Conservation (phyloP, 192 early-diverging fungal genomes). For the Gorgonomyces haynaldii region DNA sequence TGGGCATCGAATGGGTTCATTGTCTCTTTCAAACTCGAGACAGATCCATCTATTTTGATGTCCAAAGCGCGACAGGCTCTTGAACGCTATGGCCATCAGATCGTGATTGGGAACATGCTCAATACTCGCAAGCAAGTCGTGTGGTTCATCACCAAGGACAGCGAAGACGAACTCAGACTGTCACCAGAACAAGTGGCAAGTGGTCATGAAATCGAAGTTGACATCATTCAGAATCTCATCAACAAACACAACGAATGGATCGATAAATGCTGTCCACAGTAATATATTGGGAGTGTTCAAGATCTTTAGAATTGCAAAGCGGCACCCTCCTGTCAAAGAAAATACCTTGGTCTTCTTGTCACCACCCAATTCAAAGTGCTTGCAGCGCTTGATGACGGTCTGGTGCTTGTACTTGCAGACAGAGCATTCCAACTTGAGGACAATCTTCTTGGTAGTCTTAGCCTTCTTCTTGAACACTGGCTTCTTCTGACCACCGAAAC, state of each 20-base stretch:
- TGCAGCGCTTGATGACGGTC: slow-evolving; percentile 96
- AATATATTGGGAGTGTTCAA: too few relatives aligned
- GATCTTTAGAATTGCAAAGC: slow-evolving; percentile 87
- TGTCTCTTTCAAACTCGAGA: slow-evolving; percentile 99
- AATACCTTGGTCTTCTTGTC: slow-evolving; percentile 85
- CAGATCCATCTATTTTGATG: slow-evolving; percentile 69
- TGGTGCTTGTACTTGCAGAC: slow-evolving; percentile 99
- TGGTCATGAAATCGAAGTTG: slow-evolving; percentile 56
- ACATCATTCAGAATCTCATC: slow-evolving; percentile 62
- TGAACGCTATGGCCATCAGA: slow-evolving; percentile 84
- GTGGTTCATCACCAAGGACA: slow-evolving; percentile 33
- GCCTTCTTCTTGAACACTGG: slow-evolving; percentile 99
- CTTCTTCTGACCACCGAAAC: slow-evolving; percentile 99
- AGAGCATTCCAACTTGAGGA: slow-evolving; percentile 96
- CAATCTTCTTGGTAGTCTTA: slow-evolving; percentile 99
- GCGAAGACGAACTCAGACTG: slow-evolving; percentile 34
- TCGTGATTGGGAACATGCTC: slow-evolving; percentile 93
- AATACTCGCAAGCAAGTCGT: slow-evolving; percentile 79
- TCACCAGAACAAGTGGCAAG: slow-evolving; percentile 36
- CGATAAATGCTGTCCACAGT: too few relatives aligned
- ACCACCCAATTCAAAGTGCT: slow-evolving; percentile 99
- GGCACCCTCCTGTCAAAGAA: slow-evolving; percentile 53
- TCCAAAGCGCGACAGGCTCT: slow-evolving; percentile 71
- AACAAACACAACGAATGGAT: slow-evolving; percentile 60
- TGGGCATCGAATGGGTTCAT: slow-evolving; percentile 84